A percentile compares a stretch with the other conserved stretches of the same genome.
Conservation (phyloP, 345 rosid species). For the Lepidium aucheri region DNA sequence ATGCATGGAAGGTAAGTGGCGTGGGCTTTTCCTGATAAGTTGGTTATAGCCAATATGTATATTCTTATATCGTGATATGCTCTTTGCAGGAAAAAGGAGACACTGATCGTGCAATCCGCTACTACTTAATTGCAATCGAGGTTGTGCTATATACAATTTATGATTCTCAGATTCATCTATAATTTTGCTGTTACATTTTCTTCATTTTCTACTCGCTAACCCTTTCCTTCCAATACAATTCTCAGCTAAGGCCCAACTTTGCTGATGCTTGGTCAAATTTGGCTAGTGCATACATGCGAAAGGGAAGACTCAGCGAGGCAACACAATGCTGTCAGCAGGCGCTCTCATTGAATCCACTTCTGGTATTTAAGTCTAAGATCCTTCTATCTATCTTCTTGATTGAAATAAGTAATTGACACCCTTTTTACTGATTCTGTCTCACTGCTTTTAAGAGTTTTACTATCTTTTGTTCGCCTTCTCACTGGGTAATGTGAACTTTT, state of each 20-base stretch:
- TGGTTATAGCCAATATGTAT: not conserved
- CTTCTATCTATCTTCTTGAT: not conserved
- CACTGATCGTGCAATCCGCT: constrained; percentile 82
- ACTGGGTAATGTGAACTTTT: constrained; percentile 4
- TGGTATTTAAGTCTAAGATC: constrained; percentile 43
- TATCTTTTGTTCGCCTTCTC: not conserved
- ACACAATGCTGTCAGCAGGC: constrained; percentile 96
- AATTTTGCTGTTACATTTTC: not conserved
- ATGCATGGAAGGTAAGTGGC: constrained; percentile 81
- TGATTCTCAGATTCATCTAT: not conserved
- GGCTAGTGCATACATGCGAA: constrained; percentile 96
- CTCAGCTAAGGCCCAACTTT: constrained; percentile 88
- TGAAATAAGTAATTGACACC: not conserved
- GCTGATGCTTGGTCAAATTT: constrained; percentile 99
- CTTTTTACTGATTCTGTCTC: not conserved
- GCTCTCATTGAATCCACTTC: constrained; percentile 70
- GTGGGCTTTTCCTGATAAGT: constrained; percentile 10
- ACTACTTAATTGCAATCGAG: constrained; percentile 93
- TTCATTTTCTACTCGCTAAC: not conserved
- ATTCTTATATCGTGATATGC: constrained; percentile 2
- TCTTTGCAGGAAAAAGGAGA: constrained; percentile 80
- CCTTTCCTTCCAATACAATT: not conserved
- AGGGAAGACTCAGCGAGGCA: constrained; percentile 94
- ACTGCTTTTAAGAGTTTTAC: not conserved
- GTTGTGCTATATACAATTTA: constrained; percentile 32